These are phyloP conservation scores for Solanum hybrid DNA, from an alignment of 305 asterid genomes.

Conservation along the genomic window DNA sequence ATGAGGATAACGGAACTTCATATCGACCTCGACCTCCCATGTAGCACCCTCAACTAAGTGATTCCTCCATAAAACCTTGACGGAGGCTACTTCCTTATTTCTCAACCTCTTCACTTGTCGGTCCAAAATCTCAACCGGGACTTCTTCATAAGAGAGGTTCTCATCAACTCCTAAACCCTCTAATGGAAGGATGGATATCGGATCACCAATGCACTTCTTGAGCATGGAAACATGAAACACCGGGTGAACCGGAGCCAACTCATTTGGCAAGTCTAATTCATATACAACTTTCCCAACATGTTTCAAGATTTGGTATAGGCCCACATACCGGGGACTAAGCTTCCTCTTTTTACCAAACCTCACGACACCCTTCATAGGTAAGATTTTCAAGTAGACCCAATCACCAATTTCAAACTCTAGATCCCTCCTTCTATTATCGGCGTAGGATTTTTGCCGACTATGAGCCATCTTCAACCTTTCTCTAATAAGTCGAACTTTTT, in stretches of 20 bases:
- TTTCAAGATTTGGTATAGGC: background rate
- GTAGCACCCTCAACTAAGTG: too few species aligned
- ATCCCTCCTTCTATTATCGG: fast-evolving
- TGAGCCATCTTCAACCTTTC: background rate
- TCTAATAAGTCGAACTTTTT: background rate
- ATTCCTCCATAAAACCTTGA: background rate
- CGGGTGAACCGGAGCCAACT: background rate
- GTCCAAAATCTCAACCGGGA: background rate
- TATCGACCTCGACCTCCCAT: too few species aligned
- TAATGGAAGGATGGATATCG: background rate
- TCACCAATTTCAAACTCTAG: background rate
- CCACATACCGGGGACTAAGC: background rate
- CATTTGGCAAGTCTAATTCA: background rate
- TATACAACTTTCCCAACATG: background rate
- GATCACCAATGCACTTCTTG: background rate
- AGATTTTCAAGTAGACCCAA: background rate
- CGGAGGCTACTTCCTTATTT: background rate
- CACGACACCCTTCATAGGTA: background rate
- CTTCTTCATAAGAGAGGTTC: background rate
- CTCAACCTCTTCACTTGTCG: background rate
- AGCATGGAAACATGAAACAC: background rate
- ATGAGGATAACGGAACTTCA: too few species aligned
- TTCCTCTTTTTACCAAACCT: background rate
- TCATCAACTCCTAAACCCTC: background rate
- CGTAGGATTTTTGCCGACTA: too few species aligned